Base-by-base conservation (phyloP, 2,329 filamentous ascomycete genomes). In the Ceratocystis alfenasii region DNA sequence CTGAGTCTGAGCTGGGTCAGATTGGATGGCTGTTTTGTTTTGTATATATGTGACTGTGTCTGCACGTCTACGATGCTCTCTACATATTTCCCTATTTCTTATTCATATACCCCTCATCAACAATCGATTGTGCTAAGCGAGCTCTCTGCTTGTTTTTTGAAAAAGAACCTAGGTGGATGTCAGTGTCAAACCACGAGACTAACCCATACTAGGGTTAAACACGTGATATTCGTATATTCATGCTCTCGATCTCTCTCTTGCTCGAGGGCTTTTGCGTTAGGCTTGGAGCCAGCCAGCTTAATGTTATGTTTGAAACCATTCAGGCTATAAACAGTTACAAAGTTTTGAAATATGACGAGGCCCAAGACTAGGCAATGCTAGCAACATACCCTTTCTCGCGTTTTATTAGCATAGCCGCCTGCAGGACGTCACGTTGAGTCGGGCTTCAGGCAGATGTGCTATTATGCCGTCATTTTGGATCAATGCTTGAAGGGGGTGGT, bases 31-130 rank as follows among this genome's bases (percentile, higher is more conserved):
- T 22, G 8, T 20, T 53, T 53, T 53, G 48, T 53, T 22, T 53
- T 53, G 12, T 53, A 53, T 57, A 17, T 57, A 15, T 57, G 53
- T 57, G 53, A 30, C 25, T 55, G 50, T 55, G 53, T 57, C 20
- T 41, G 36, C 36, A 41, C 12, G 36, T 12, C 36, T 41, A 41
- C 12, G 36, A 41, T 41, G 36, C 36, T 25, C 53, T 33, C 25
- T 57, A 57, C 28, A 57, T 57, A 57, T 57, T 22, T 25, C 25
- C 30, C 53, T 55, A 62, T 66, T 15, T 66, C 50, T 62, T 53
- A 20, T 60, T 66, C 48, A 65, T 66, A 66, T 66, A 66, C 64
- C 64, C 64, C 60, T 63, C 62, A 15, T 30, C 28, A 63, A 63
- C 61, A 46, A n/a, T 48, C 20, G 17, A 8, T 53, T 20, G 20